A percentile compares a stretch with the other conserved stretches of the same genome.
Conservation (phyloP, 345 rosid species). For the Pistacia vera region DNA sequence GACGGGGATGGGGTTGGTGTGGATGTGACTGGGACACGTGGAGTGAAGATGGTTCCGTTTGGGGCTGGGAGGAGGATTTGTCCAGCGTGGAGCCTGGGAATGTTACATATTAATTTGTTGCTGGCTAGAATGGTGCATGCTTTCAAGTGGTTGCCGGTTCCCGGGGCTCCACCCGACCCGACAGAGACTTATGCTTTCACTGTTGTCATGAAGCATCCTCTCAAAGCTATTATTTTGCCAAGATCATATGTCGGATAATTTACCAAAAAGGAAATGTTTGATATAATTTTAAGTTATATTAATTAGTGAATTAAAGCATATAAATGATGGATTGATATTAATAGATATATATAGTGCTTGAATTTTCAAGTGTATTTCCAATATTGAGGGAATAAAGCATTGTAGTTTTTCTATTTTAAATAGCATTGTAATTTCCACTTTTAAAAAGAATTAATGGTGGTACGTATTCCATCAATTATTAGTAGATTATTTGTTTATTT, state of each 20-base stretch:
- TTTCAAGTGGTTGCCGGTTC: conserved; percentile 70
- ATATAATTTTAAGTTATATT: too few species aligned
- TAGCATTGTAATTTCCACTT: too few species aligned
- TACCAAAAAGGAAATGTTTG: too few species aligned
- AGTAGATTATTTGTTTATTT: too few species aligned
- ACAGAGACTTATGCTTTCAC: conserved; percentile 89
- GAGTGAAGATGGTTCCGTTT: conserved; percentile 79
- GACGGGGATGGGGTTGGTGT: conserved; percentile 76
- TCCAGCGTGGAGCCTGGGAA: conserved; percentile 84
- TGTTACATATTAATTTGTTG: conserved; percentile 65
- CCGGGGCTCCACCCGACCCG: conserved; percentile 72
- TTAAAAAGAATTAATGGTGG: too few species aligned
- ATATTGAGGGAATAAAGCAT: background rate
- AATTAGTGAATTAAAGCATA: too few species aligned
- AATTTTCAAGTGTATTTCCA: too few species aligned
- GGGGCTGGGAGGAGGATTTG: conserved; percentile 96
- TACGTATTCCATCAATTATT: too few species aligned
- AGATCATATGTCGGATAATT: conserved; percentile 28
- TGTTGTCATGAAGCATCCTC: conserved; percentile 87
- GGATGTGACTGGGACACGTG: conserved; percentile 84
- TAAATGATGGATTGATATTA: too few species aligned
- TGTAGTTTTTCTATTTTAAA: too few species aligned
- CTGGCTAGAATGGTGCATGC: conserved; percentile 87
- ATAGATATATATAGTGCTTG: too few species aligned
- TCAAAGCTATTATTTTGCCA: conserved; percentile 63